A percentile compares a stretch with the other conserved stretches of the same genome.
These are phyloP conservation scores for Trichosporon asahii DNA, from an alignment of 1,284 basidiomycete genomes.

Conservation along the genomic window DNA sequence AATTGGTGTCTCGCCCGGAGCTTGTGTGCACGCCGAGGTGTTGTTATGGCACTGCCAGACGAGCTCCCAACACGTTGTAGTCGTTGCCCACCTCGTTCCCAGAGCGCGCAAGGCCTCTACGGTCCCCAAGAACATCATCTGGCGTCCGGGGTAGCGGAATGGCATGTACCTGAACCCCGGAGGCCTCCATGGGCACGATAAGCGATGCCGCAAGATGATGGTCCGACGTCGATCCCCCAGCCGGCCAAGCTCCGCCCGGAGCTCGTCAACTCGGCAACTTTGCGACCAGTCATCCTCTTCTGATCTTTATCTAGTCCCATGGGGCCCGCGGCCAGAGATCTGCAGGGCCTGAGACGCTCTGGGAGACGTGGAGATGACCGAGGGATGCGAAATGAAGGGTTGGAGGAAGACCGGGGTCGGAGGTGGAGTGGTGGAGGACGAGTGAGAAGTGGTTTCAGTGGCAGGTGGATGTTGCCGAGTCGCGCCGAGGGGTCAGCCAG, in stretches of 20 bases:
- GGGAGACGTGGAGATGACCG: background rate
- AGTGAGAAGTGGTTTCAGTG: background rate
- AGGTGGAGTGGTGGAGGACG: slow-evolving; percentile 2
- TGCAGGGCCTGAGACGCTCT: background rate
- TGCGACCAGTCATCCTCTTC: background rate
- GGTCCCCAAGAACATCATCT: background rate
- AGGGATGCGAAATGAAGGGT: background rate
- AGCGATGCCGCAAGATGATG: background rate
- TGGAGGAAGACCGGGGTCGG: background rate
- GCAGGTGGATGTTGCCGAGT: background rate
- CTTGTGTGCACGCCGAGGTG: background rate
- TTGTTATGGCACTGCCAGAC: background rate
- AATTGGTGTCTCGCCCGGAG: background rate
- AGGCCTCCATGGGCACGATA: slow-evolving; percentile 6
- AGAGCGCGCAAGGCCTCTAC: background rate
- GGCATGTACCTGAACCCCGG: background rate
- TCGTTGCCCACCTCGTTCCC: background rate
- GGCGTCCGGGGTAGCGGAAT: slow-evolving; percentile 8
- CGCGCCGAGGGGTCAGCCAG: slow-evolving; percentile 6
- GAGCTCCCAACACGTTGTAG: background rate
- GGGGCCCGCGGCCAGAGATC: background rate
- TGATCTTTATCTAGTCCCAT: background rate
- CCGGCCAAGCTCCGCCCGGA: slow-evolving; percentile 9
- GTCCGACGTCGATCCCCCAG: slow-evolving; percentile 7
- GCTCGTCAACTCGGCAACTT: slow-evolving; percentile 5